Evolutionary conservation across 306 rosid genomes (phyloP), one percentile per base, ranked within the genome.

Genomic region (Cucurbita moschata): DNA sequence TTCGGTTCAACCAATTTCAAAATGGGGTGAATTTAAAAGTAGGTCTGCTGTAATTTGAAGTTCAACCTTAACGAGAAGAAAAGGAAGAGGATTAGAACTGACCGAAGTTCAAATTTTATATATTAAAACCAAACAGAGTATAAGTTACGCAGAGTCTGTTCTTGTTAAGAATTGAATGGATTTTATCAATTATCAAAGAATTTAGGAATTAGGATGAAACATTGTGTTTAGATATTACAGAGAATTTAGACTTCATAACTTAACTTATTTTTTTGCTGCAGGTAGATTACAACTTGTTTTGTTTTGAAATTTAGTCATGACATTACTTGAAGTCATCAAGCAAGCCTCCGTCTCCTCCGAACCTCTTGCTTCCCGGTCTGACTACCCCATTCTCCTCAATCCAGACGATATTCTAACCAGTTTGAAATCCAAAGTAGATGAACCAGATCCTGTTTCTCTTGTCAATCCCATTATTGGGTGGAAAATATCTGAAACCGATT

Each of bases 321-420:
- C 88, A 68, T 78, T 88, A 75, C 87, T 93, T 15, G 88, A 93
- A 72, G 72, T 86, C 46, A 84, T 90, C 50, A 82, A 83, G 75
- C 62, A 83, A 76, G 88, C 93, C 43, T 74, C 85, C 16, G 71
- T 76, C 30, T 72, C 75, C 75, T 55, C 79, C 26, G 78, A 87
- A 40, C 39, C 83, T 21, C 84, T 55, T 38, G 53, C 58, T 67
- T 76, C 69, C n/a, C 78, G 78, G 46, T 74, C 80, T 56, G 87
- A 90, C 11, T 82, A 87, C 74, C 89, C 91, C 1, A 68, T 90
- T 81, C 87, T 90, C 80, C 88, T 90, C 71, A 86, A 88, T 76
- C 79, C 96, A 12, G 88, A 85, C 76, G 76, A 71, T 38, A 61
- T 90, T 58, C 77, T 88, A 5, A 79, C 82, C 75, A 63, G 38